Evolutionary conservation across 306 rosid genomes (phyloP).

Genomic region (Astragalus membranaceus): DNA sequence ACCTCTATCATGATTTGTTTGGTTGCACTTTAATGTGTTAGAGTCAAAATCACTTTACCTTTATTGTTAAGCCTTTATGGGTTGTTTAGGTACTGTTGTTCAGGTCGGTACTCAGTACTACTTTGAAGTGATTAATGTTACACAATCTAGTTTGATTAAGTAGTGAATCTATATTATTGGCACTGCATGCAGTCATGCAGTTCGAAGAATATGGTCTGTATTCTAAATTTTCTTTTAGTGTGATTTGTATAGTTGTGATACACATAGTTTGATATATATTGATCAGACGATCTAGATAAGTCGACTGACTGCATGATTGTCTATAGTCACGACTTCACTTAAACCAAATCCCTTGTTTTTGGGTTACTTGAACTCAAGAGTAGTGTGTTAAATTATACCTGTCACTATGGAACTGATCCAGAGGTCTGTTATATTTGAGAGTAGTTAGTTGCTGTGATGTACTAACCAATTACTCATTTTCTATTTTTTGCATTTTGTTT

Average conservation of each 20-base stretch:
- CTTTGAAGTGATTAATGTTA: neutral
- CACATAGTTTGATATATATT: too few species aligned
- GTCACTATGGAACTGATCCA: neutral
- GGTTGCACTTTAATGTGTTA: slow-evolving; percentile 5
- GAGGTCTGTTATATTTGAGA: neutral
- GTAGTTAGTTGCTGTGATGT: neutral
- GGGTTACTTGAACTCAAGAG: neutral
- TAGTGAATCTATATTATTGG: neutral
- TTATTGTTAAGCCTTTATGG: neutral
- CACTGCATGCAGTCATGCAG: too few species aligned
- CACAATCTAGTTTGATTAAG: neutral
- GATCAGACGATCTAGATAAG: too few species aligned
- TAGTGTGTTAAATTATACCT: neutral
- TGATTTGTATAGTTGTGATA: too few species aligned
- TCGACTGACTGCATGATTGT: too few species aligned
- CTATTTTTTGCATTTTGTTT: neutral
- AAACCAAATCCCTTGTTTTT: neutral
- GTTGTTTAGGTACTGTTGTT: neutral
- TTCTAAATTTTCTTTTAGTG: too few species aligned
- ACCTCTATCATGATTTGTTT: neutral
- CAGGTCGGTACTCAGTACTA: too few species aligned
- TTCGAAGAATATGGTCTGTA: too few species aligned
- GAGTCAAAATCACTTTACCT: neutral
- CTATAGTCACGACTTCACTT: too few species aligned
- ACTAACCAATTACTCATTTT: neutral